Conservation (phyloP, 768 basidiomycete species). For the Psilocybe cubensis region DNA sequence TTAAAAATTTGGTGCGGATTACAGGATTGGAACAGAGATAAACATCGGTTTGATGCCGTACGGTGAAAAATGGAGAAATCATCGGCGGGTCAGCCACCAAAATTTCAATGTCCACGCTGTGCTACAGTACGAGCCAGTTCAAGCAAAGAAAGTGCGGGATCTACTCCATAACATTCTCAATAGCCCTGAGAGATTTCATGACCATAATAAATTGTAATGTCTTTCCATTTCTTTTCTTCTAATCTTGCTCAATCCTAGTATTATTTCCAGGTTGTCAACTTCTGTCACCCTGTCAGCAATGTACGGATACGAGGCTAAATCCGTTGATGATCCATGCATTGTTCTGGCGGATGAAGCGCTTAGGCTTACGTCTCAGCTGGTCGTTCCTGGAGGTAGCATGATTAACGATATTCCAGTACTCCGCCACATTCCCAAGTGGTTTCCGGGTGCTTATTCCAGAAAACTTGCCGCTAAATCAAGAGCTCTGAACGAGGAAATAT, state of each 20-base stretch:
- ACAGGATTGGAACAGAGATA: slow-evolving; percentile 37
- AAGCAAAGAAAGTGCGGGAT: slow-evolving; percentile 30
- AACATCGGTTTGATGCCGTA: slow-evolving; percentile 35
- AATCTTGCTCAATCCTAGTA: background rate
- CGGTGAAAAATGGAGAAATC: slow-evolving; percentile 36
- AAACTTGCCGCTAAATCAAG: slow-evolving; percentile 4
- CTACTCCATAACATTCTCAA: slow-evolving; percentile 30
- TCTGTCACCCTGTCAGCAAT: slow-evolving; percentile 15
- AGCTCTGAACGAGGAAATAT: slow-evolving; percentile 7
- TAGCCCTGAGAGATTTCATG: background rate
- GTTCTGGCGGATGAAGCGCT: slow-evolving; percentile 11
- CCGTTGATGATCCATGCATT: slow-evolving; percentile 18
- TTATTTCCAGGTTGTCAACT: slow-evolving; percentile 11
- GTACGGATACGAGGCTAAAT: slow-evolving; percentile 20
- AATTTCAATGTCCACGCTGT: slow-evolving; percentile 29
- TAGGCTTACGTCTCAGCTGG: background rate
- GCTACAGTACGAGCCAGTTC: slow-evolving; percentile 27
- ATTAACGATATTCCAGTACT: slow-evolving; percentile 17
- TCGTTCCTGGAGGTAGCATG: slow-evolving; percentile 10
- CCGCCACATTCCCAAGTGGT: slow-evolving; percentile 16
- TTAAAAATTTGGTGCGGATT: background rate
- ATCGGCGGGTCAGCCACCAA: slow-evolving; percentile 38
- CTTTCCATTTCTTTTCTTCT: background rate
- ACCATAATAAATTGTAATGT: slow-evolving; percentile 3
- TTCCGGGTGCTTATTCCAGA: slow-evolving; percentile 14